Base-by-base conservation (phyloP, 1,284 basidiomycete genomes). In the Kwoniella shivajii region DNA sequence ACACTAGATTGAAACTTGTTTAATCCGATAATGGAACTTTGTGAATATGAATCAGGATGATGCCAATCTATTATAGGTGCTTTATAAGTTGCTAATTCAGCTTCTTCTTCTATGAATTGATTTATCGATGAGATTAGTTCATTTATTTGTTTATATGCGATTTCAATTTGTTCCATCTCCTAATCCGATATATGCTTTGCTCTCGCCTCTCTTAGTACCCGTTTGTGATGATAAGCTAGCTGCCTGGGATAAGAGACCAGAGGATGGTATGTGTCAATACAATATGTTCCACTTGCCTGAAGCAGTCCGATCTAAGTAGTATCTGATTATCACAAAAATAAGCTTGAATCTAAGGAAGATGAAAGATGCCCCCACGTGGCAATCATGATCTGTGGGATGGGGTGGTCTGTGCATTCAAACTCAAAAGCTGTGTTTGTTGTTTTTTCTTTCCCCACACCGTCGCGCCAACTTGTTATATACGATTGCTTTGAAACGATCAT, bases 31-130 rank as follows among this genome's bases (percentile, higher is more conserved):
- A 76, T 65, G 3, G 36, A 60, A 2, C 51, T 38, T 52, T 76
- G 74, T 1, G 41, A 26, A 29, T 75, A 72, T 9, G 65, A 58
- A 41, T 65, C 56, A 0, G 71, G 69, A 56, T 75, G 68, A 57
- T 65, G 64, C 61, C 67, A 67, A 57, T 75, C 74, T 48, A 75
- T 68, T 24, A 76, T 57, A 1, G 74, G 74, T 1, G 74, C 56
- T 11, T 52, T 30, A 55, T 67, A 73, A 34, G 50, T 67, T 50
- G 51, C 64, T 16, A 6, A 37, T 3, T 63, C 51, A 5, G 62
- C 54, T 13, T 58, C 46, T 13, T 52, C 26, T 2, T 33, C n/a
- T 11, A 63, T 56, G 44, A 66, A 68, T 1, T 33, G 10, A 13
- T 51, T 16, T 27, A 59, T 50, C 22, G 56, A 59, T 13, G 27